Evolutionary conservation across 768 basidiomycete genomes (phyloP).

Genomic region (Hypholoma fasciculare): DNA sequence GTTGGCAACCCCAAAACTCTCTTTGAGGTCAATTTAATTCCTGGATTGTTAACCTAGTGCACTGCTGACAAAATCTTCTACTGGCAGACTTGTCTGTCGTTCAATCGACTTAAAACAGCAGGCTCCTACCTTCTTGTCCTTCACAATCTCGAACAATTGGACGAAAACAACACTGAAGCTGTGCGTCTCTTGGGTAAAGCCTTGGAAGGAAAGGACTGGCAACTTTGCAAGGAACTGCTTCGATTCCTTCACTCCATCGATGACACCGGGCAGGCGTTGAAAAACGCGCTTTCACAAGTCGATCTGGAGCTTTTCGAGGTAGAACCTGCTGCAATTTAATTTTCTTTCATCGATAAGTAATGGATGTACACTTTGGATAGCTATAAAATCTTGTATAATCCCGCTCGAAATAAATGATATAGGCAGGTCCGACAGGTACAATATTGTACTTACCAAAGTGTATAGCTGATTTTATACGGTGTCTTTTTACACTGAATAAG

Average conservation of each 20-base stretch:
- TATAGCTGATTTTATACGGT: no score
- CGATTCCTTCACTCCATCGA: slow-evolving; percentile 94
- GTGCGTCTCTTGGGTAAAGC: slow-evolving; percentile 79
- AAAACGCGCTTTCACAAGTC: slow-evolving; percentile 53
- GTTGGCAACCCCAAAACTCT: slow-evolving; percentile 89
- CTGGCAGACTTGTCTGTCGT: slow-evolving; percentile 67
- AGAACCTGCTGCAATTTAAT: background rate
- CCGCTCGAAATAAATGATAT: no score
- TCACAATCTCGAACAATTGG: slow-evolving; percentile 89
- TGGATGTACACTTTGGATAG: no score
- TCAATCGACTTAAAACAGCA: slow-evolving; percentile 80
- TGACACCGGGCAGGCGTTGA: slow-evolving; percentile 74
- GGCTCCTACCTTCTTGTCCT: slow-evolving; percentile 91
- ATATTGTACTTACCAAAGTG: no score
- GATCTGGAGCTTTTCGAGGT: slow-evolving; percentile 15
- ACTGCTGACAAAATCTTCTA: background rate
- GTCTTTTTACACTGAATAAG: no score
- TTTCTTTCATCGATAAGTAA: background rate
- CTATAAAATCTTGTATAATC: no score
- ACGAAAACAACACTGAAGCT: slow-evolving; percentile 77
- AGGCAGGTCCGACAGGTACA: no score
- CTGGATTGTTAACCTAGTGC: background rate
- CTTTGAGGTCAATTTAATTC: slow-evolving; percentile 68
- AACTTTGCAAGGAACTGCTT: slow-evolving; percentile 87
- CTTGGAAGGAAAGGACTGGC: slow-evolving; percentile 79